Base-by-base conservation (phyloP, 108 stramenopile species). In the Pseudonitzschia pungens region DNA sequence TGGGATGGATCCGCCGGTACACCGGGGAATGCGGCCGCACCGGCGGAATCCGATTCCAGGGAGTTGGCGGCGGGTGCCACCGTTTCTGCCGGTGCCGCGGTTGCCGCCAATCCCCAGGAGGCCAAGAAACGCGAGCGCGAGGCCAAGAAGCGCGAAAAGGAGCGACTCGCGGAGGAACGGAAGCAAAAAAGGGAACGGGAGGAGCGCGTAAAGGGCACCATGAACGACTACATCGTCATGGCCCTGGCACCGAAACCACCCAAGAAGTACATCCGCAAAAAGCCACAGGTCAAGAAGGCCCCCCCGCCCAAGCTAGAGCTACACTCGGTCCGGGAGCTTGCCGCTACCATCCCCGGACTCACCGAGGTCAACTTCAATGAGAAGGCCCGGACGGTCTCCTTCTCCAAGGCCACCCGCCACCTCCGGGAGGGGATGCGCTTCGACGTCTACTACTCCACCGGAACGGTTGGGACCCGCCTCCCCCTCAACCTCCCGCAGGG, bases 401-500 rank as follows among this genome's bases (percentile, higher is more conserved):
- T 48, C 10, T 18, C 45, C 45, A 4, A 11, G 18, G 2, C 45
- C 45, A 18, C 42, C 42, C 42, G 9, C 42, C 9, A 18, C 18
- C 18, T 12, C 16, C 14, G 45, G 45, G 45, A 48, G 18, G 18
- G 45, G 45, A 48, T 48, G 45, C 45, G 45, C 14, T 48, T 48
- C 45, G 45, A 48, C 45, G 45, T 48, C 45, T 48, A 48, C 45
- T 48, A 48, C 45, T 48, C 45, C 45, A 48, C 45, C 45, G 45
- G 45, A 18, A 48, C 45, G 45, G 45, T 48, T 18, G 45, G 45
- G 7, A 48, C 45, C 14, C 45, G 45, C 2, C 45, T 48, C 45
- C 45, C 45, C 45, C 45, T 48, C 16, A 12, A 10, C 45, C 45
- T 48, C 45, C 45, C 45, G 2, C 45, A 4, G 45, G 45, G 45